Percentiles rank a stretch among this genome's conserved stretches.
phyloP scores from a whole-genome alignment of 768 basidiomycete genomes.

The Cantharellus anzutake region DNA sequence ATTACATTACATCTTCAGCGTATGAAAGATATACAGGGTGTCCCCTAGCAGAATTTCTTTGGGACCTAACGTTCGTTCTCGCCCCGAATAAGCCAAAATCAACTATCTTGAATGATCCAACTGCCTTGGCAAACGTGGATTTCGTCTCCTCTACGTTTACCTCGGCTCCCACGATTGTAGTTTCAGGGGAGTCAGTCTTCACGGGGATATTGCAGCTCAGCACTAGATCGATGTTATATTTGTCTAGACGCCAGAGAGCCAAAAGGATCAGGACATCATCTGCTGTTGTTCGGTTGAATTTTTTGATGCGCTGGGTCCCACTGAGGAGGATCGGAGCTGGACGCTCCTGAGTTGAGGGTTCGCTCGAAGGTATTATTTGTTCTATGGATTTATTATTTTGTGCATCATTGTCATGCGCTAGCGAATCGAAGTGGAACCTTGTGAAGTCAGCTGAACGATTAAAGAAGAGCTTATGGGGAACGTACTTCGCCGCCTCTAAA shows the following conservation, averaged over 20 bases:
- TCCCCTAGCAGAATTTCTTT: too few species aligned
- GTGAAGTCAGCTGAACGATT: conserved; percentile 1
- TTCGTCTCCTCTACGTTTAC: conserved; percentile 21
- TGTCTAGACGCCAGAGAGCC: conserved; percentile 59
- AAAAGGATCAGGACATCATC: conserved; percentile 64
- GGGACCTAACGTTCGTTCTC: too few species aligned
- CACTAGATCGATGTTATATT: conserved; percentile 62
- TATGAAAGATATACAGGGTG: too few species aligned
- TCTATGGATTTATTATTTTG: conserved; percentile 26
- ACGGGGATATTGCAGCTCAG: conserved; percentile 66
- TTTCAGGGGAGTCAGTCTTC: conserved; percentile 26
- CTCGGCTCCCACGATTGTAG: conserved; percentile 18
- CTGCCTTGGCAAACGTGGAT: conserved; percentile 33
- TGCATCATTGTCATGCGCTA: conserved; percentile 84
- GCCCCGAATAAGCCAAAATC: conserved; percentile 48
- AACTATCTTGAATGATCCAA: conserved; percentile 39
- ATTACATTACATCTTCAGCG: neutral
- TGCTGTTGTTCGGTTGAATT: conserved; percentile 42
- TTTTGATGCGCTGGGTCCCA: conserved; percentile 54
- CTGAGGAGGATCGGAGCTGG: conserved; percentile 40
- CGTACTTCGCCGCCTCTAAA: conserved; percentile 50
- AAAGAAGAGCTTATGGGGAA: conserved; percentile 7
- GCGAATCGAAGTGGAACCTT: conserved; percentile 80
- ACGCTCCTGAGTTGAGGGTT: conserved; percentile 23
- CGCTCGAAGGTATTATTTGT: conserved; percentile 17